A percentile compares a stretch with the other conserved stretches of the same genome.
These are phyloP conservation scores for Colletotrichum lini DNA, from an alignment of 2,329 filamentous ascomycete species.

Conservation along the genomic window DNA sequence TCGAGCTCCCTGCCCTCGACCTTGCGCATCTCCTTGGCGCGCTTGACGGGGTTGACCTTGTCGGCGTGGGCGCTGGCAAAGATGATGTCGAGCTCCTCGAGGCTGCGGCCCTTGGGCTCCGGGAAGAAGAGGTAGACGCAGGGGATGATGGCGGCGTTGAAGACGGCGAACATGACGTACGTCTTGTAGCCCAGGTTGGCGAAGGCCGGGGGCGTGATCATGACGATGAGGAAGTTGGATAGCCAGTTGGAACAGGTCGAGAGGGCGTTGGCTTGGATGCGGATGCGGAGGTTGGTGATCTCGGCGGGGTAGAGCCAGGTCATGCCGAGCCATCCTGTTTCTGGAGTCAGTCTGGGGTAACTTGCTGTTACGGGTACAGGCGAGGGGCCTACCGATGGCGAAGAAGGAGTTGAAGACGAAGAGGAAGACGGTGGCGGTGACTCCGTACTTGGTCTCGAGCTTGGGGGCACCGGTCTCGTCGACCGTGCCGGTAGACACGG, in stretches of 20 bases:
- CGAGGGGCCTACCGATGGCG: conserved; percentile 55
- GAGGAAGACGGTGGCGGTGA: conserved; percentile 62
- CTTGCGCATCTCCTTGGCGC: conserved; percentile 47
- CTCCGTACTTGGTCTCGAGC: conserved; percentile 47
- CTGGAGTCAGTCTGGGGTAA: not conserved
- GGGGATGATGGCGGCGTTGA: conserved; percentile 67
- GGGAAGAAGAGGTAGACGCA: conserved; percentile 68
- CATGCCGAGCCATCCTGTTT: conserved; percentile 68
- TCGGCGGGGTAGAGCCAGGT: conserved; percentile 75
- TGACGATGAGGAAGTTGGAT: conserved; percentile 76
- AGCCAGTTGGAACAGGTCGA: conserved; percentile 74
- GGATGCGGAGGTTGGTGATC: conserved; percentile 71
- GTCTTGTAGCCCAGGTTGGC: conserved; percentile 66
- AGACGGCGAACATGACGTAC: conserved; percentile 69
- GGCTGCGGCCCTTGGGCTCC: conserved; percentile 66
- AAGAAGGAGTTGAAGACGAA: conserved; percentile 76
- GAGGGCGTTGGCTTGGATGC: conserved; percentile 75
- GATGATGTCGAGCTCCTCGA: conserved; percentile 73
- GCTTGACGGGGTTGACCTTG: conserved; percentile 47
- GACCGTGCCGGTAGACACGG: conserved; percentile 50
- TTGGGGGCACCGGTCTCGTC: conserved; percentile 47
- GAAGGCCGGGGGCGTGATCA: conserved; percentile 75
- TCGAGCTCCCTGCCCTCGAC: conserved; percentile 45
- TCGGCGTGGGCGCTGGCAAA: conserved; percentile 50
- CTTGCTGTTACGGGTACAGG: accelerated